A percentile compares a stretch with the other conserved stretches of the same genome.
Conservation (phyloP, 2,329 filamentous ascomycete species). For the Albifimbria verrucaria region DNA sequence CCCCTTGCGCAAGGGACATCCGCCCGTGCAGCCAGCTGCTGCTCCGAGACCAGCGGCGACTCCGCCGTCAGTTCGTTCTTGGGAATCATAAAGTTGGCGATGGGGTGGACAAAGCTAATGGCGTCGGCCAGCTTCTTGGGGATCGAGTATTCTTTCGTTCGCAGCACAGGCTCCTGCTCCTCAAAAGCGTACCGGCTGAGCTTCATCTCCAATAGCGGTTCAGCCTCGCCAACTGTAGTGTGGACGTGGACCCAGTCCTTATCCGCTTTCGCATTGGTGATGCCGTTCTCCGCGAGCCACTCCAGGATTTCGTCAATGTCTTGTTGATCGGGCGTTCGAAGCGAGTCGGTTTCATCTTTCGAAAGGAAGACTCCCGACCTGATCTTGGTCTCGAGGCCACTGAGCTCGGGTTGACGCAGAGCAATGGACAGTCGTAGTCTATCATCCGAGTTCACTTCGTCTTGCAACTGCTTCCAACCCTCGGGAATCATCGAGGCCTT, state of each 20-base stretch:
- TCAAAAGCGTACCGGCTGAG: conserved; percentile 40
- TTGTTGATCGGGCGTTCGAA: conserved; percentile 30
- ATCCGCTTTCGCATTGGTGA: conserved; percentile 27
- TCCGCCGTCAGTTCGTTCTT: conserved; percentile 23
- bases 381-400: conserved; percentile 20
- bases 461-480: conserved; percentile 25
- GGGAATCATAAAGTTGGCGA: conserved; percentile 47
- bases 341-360: conserved; percentile 29
- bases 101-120: conserved; percentile 45
- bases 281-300: conserved; percentile 39
- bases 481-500: conserved; percentile 21
- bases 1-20: conserved; percentile 25
- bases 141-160: conserved; percentile 42
- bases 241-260: conserved; percentile 41
- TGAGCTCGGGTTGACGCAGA: conserved; percentile 26
- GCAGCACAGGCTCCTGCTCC: conserved; percentile 33
- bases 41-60: conserved; percentile 6
- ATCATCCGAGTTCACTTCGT: conserved; percentile 17
- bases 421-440: conserved; percentile 28
- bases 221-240: conserved; percentile 34
- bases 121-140: conserved; percentile 33
- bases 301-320: conserved; percentile 32
- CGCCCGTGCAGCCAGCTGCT: conserved; percentile 5
- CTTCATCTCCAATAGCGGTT: conserved; percentile 37
- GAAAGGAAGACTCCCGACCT: conserved; percentile 27